Evolutionary conservation across 2,329 filamentous ascomycete species (phyloP).

Genomic region (Emericellopsis cladophorae): DNA sequence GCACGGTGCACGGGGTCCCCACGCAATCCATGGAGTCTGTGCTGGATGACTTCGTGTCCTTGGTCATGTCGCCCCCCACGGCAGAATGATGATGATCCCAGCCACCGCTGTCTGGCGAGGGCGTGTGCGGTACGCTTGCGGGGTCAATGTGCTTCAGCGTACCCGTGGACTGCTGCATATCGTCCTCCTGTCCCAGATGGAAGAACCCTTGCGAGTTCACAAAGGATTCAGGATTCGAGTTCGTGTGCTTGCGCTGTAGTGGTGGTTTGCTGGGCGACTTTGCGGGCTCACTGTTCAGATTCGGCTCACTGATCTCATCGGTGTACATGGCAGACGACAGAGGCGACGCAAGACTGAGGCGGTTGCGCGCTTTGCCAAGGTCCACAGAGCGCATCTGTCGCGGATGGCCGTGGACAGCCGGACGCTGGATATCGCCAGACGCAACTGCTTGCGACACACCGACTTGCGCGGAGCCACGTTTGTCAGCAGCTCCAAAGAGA

Average conservation of each 20-base stretch:
- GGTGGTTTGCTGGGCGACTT: not conserved
- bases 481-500: slow-evolving; percentile 45
- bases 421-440: slow-evolving; percentile 41
- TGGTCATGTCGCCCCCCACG: slow-evolving; percentile 26
- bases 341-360: slow-evolving; percentile 19
- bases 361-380: slow-evolving; percentile 14
- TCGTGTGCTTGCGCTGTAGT: slow-evolving; percentile 17
- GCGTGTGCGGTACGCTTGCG: slow-evolving; percentile 15
- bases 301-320: not conserved
- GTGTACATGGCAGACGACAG: slow-evolving; percentile 20
- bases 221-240: slow-evolving; percentile 31
- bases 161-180: slow-evolving; percentile 1
- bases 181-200: not conserved
- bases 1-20: slow-evolving; percentile 40
- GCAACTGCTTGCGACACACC: slow-evolving; percentile 49
- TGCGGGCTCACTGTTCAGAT: not conserved
- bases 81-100: slow-evolving; percentile 16
- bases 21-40: slow-evolving; percentile 35
- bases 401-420: slow-evolving; percentile 23
- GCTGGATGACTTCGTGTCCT: slow-evolving; percentile 36
- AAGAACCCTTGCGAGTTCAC: not conserved
- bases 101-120: slow-evolving; percentile 31
- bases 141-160: slow-evolving; percentile 3
- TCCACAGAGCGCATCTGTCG: slow-evolving; percentile 34
- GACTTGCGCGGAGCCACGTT: slow-evolving; percentile 51